Base-by-base conservation (phyloP, 1,139 yeast species). In the Blastobotrys capitulatus region DNA sequence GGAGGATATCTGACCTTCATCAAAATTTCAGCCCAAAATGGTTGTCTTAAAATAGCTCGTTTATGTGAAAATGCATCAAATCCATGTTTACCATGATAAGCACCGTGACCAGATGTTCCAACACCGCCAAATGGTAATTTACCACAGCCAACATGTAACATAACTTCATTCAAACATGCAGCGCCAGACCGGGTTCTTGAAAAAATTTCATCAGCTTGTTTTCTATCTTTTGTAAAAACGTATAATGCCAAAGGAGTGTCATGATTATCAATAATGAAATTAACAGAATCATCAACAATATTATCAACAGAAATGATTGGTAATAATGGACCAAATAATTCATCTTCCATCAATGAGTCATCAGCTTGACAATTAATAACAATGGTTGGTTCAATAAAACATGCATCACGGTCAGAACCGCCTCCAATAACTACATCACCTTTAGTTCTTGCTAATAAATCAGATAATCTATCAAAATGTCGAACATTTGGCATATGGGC, bases 201-300 rank as follows among this genome's bases (percentile, higher is more conserved):
- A 53, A 77, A 68, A 48, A 89, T 77, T 44, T 63, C 63, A 39
- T 81, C 73, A 47, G 79, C 71, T 60, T 82, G 84, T 7, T 66
- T 59, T 56, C 75, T 71, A 57, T 75, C 71, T 26, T 76, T 69
- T 15, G 94, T 77, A 65, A 85, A 89, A 31, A 87, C 71, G 64
- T 90, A 90, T 52, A 82, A 73, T 0, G 96, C 95, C 64, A 90
- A 76, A 10, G 98, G 97, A n/a, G 90, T 83, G 66, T 88, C 96
- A 62, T 82, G 87, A 49, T 72, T 58, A 19, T 64, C 60, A 20
- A 72, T 66, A 19, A 87, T 77, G 6, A 75, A 61, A 10, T 66
- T 67, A 38, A 86, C 69, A 0, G 81, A 82, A 7, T 68, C 71
- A 2, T 60, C 59, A 13, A 69, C 64, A 52, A 87, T 72, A 50